A percentile compares a stretch with the other conserved stretches of the same genome.
phyloP scores from a whole-genome alignment of 495 filamentous ascomycete genomes.

The Penicillium paxilli region DNA sequence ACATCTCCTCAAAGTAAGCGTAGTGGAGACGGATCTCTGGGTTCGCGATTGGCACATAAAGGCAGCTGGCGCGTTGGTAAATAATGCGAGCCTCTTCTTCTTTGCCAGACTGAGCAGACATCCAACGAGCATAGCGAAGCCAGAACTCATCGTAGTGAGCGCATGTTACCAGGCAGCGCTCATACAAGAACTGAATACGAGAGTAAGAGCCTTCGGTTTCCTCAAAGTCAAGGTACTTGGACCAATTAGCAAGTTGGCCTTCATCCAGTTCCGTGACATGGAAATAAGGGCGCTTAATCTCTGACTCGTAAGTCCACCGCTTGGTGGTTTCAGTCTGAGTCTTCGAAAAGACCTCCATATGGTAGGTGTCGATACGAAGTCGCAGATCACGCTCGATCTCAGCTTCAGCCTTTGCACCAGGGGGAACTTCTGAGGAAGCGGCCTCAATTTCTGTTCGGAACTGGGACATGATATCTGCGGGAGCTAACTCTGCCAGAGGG shows the following conservation, averaged over 20 bases:
- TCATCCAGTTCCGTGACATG: conserved; percentile 92
- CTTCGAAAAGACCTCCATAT: conserved; percentile 76
- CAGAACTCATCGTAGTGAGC: conserved; percentile 98
- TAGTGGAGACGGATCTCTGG: conserved; percentile 84
- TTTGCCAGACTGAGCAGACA: conserved; percentile 77
- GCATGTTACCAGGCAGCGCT: conserved; percentile 88
- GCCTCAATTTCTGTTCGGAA: conserved; percentile 71
- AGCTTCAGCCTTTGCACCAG: conserved; percentile 58
- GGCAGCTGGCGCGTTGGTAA: conserved; percentile 80
- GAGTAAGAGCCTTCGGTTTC: conserved; percentile 78
- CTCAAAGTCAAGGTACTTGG: conserved; percentile 96
- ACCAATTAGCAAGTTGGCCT: conserved; percentile 85
- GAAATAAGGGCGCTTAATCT: conserved; percentile 96
- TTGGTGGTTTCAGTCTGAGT: conserved; percentile 90
- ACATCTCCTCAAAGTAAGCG: conserved; percentile 91
- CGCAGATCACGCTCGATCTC: conserved; percentile 86
- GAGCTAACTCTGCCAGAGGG: conserved; percentile 71
- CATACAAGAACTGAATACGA: conserved; percentile 82
- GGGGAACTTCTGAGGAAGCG: conserved; percentile 43
- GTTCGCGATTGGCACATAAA: conserved; percentile 82
- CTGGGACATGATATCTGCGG: conserved; percentile 64
- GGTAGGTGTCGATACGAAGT: conserved; percentile 72
- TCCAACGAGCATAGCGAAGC: conserved; percentile 97
- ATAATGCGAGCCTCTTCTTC: conserved; percentile 92
- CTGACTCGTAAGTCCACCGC: conserved; percentile 91